Conservation (phyloP, 768 basidiomycete species). For the Kwoniella shandongensis region DNA sequence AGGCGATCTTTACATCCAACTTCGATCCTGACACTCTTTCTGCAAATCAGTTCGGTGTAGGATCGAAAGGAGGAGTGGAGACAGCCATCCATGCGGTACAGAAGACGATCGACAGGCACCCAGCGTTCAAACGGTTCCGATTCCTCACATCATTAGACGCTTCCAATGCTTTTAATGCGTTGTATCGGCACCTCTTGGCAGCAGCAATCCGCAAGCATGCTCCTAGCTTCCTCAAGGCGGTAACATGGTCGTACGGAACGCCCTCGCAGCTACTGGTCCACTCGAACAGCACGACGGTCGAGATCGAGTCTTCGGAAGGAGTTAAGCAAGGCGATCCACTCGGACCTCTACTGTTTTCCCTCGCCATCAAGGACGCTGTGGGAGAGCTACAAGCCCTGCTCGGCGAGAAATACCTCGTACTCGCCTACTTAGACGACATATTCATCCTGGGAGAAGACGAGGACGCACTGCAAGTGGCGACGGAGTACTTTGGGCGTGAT, state of each 20-base stretch:
- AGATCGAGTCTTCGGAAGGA: constrained; percentile 25
- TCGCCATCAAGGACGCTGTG: constrained; percentile 18
- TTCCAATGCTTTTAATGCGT: constrained; percentile 35
- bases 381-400: constrained; percentile 14
- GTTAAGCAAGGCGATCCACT: constrained; percentile 35
- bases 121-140: constrained; percentile 2
- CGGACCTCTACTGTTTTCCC: constrained; percentile 27
- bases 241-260: constrained; percentile 2
- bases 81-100: constrained; percentile 21
- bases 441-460: constrained; percentile 19
- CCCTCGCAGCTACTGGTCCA: constrained; percentile 9
- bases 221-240: constrained; percentile 14
- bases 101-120: constrained; percentile 14
- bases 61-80: constrained; percentile 21
- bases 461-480: constrained; percentile 1
- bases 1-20: constrained; percentile 17
- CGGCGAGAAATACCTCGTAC: constrained; percentile 13
- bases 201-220: constrained; percentile 17
- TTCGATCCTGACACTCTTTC: constrained; percentile 9
- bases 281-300: not conserved
- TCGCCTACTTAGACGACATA: constrained; percentile 36
- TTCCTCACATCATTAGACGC: constrained; percentile 27
- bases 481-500: constrained; percentile 2
- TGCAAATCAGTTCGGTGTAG: constrained; percentile 20
- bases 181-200: constrained; percentile 3